Conservation (phyloP, 73 alveolate species). For the Effrenium voratum region DNA sequence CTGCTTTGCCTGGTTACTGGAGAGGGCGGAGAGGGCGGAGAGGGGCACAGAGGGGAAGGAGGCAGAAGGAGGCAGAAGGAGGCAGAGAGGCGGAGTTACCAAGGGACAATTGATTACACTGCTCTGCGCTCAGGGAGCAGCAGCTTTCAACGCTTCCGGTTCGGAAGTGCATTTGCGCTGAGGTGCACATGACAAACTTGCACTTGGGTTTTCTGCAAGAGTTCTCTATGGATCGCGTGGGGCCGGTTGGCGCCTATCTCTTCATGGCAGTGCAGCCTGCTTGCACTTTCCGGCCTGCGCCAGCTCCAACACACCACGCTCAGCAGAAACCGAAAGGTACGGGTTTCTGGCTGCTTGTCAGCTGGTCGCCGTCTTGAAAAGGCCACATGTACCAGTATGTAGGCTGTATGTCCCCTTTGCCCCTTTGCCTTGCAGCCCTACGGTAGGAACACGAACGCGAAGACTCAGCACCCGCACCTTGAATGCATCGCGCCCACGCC, state of each 20-base stretch:
- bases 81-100: too few relatives aligned
- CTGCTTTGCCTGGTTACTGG: not conserved
- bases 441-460: constrained; percentile 49
- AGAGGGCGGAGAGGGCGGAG: too few relatives aligned
- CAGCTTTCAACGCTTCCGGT: not conserved
- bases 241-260: constrained; percentile 26
- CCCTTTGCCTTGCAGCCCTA: too few relatives aligned
- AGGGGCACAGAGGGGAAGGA: too few relatives aligned
- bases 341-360: constrained; percentile 41
- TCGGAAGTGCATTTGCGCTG: not conserved
- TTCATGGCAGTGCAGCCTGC: constrained; percentile 70
- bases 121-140: not conserved
- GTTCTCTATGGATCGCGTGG: constrained; percentile 70
- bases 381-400: not conserved
- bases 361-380: constrained; percentile 36
- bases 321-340: not conserved
- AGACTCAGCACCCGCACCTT: constrained; percentile 68
- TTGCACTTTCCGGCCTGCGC: not conserved
- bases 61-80: too few relatives aligned
- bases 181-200: constrained; percentile 60
- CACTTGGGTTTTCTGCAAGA: constrained; percentile 63
- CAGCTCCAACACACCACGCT: not conserved
- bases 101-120: constrained; percentile 45
- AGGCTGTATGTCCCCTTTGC: not conserved
- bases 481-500: not conserved